phyloP scores from a whole-genome alignment of 2,329 filamentous ascomycete genomes.

The Ceratocystis destructans region DNA sequence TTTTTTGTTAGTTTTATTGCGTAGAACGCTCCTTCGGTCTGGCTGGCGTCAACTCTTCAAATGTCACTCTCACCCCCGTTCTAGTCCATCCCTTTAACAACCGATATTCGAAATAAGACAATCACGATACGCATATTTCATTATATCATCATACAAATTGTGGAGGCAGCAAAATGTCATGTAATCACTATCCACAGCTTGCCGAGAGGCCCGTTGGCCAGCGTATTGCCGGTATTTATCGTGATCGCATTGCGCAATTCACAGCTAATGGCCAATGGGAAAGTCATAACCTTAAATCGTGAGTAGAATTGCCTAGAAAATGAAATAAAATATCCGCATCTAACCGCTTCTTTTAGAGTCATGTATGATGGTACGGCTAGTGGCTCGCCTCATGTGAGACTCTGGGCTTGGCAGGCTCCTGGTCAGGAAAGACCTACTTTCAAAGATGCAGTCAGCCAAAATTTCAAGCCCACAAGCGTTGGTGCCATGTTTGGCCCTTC shows the following conservation, averaged over 20 bases:
- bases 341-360: constrained; percentile 37
- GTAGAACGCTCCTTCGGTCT: neutral
- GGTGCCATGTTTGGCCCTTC: constrained; percentile 80
- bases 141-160: neutral
- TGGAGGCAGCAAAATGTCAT: neutral
- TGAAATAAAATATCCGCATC: neutral
- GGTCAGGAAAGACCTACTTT: constrained; percentile 70
- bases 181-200: constrained; percentile 34
- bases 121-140: neutral
- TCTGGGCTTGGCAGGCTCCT: constrained; percentile 76
- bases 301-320: constrained; percentile 24
- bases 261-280: constrained; percentile 67
- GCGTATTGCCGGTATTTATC: constrained; percentile 74
- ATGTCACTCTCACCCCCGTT: neutral
- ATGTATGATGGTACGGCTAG: constrained; percentile 53
- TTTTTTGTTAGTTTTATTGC: too few relatives aligned
- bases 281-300: constrained; percentile 59
- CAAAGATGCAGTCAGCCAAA: constrained; percentile 37
- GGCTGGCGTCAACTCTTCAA: neutral
- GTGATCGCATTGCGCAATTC: constrained; percentile 69
- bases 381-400: constrained; percentile 63
- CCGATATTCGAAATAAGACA: neutral
- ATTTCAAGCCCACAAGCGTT: constrained; percentile 57
- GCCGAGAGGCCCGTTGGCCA: constrained; percentile 51
- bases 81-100: neutral